Evolutionary conservation across 2,329 filamentous ascomycete genomes (phyloP), one percentile per base, ranked within the genome.

Genomic region (Botrytis galanthina): DNA sequence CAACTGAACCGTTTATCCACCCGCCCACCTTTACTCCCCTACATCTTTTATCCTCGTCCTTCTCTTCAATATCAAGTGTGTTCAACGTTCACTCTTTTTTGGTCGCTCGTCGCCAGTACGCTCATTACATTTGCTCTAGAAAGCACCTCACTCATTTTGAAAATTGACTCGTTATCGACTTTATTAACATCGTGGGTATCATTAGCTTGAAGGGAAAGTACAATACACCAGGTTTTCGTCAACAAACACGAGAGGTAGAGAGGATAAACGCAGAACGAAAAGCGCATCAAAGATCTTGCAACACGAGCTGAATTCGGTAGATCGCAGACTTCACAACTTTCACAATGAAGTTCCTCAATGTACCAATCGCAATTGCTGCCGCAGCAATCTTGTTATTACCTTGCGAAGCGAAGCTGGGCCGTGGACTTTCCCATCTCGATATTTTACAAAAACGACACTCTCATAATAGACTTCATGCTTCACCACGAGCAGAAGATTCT

Each of bases 271-370:
- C 69, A 42, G 61, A 62, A 64, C 70, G 4, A 57, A 16, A 54
- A 29, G 26, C 35, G 10, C 35, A 69, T 16, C 48, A 57, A n/a
- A 39, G 35, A 68, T 14, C n/a, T 68, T 29, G 46, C 35, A 37
- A 32, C 3, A 18, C n/a, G 69, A 37, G 62, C 37, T 29, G 63
- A 67, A 61, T 73, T 71, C 69, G 64, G 73, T 63, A 61, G 22
- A 59, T 61, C 72, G 73, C 59, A 66, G 42, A 71, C 70, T 68
- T 70, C 46, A 75, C 68, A 59, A 75, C 73, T 75, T 74, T 73
- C 78, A 81, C 79, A 76, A 90, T 90, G 88, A 90, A 86, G 83
- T 79, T 86, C 80, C 83, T 84, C 73, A 83, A 84, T 74, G 76
- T 88, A 74, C 84, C 86, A 76, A 82, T 85, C 80, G 84, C 84